These are phyloP conservation scores for Wickerhamiella bombiphila DNA, from an alignment of 805 yeast genomes.

Conservation along the genomic window DNA sequence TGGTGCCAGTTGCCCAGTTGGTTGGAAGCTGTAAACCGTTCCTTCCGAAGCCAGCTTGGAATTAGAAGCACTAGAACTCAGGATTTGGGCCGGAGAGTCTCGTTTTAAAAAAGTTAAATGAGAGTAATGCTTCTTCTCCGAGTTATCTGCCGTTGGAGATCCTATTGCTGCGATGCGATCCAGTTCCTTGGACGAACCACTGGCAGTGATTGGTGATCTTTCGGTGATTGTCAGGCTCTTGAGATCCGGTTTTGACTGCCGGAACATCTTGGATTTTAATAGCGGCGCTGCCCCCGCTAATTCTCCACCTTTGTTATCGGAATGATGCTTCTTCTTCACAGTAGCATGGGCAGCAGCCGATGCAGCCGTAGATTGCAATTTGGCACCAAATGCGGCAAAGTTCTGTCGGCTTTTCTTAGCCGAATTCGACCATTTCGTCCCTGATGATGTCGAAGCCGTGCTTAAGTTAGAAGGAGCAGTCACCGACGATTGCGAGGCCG, in stretches of 20 bases:
- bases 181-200: constrained; percentile 22
- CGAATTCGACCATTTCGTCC: neutral
- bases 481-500: no score
- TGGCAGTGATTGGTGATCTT: constrained; percentile 23
- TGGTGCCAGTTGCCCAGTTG: constrained; percentile 2
- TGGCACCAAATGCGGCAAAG: constrained; percentile 17
- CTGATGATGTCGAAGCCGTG: neutral
- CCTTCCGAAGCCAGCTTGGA: constrained; percentile 30
- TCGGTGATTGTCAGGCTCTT: constrained; percentile 15
- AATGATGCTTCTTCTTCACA: constrained; percentile 1
- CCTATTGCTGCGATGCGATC: constrained; percentile 27
- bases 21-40: constrained; percentile 28
- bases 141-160: constrained; percentile 5
- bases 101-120: constrained; percentile 26
- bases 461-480: neutral
- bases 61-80: constrained; percentile 31
- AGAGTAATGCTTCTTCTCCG: constrained; percentile 14
- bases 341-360: constrained; percentile 23
- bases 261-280: constrained; percentile 24
- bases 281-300: constrained; percentile 2
- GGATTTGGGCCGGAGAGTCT: constrained; percentile 24
- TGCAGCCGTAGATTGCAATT: constrained; percentile 20
- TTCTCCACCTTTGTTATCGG: constrained; percentile 1
- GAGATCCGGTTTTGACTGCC: constrained; percentile 21
- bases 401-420: constrained; percentile 13